Conservation (phyloP, 2,329 filamentous ascomycete genomes). For the Lecanosticta acicola region DNA sequence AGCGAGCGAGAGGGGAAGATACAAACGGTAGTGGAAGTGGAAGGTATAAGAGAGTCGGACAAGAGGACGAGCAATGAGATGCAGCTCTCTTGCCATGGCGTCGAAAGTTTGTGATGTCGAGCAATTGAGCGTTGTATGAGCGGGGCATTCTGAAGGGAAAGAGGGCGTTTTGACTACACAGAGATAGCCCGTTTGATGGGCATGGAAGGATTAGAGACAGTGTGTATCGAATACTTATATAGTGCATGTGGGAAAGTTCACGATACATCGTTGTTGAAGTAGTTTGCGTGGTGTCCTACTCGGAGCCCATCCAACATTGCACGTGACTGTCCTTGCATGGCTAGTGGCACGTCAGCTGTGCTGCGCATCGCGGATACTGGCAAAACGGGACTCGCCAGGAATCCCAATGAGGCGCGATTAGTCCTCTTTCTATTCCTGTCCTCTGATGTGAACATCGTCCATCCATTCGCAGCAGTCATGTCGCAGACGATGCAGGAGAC, state of each 20-base stretch:
- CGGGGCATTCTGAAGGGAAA: not conserved
- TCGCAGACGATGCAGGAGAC: conserved; percentile 40
- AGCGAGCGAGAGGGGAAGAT: conserved; percentile 45
- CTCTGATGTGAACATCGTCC: not conserved
- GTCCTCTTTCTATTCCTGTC: not conserved
- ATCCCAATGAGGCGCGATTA: too few species aligned
- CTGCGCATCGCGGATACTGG: not conserved
- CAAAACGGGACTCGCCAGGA: too few species aligned
- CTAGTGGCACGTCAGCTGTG: not conserved
- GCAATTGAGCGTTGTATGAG: conserved; percentile 3
- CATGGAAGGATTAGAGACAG: too few species aligned
- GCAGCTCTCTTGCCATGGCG: not conserved
- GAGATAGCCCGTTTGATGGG: too few species aligned
- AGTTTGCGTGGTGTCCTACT: too few species aligned
- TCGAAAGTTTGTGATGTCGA: conserved; percentile 5
- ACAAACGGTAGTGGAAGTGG: conserved; percentile 35
- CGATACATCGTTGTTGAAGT: too few species aligned
- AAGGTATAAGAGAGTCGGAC: conserved; percentile 43
- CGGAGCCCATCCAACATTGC: too few species aligned
- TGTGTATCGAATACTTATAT: too few species aligned
- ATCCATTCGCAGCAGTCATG: conserved; percentile 28
- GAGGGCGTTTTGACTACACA: conserved; percentile 6
- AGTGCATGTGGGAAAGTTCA: not conserved
- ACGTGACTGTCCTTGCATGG: not conserved
- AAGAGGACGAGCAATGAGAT: conserved; percentile 34